Conservation (phyloP, 2,329 filamentous ascomycete species). For the Colletotrichum sp. region DNA sequence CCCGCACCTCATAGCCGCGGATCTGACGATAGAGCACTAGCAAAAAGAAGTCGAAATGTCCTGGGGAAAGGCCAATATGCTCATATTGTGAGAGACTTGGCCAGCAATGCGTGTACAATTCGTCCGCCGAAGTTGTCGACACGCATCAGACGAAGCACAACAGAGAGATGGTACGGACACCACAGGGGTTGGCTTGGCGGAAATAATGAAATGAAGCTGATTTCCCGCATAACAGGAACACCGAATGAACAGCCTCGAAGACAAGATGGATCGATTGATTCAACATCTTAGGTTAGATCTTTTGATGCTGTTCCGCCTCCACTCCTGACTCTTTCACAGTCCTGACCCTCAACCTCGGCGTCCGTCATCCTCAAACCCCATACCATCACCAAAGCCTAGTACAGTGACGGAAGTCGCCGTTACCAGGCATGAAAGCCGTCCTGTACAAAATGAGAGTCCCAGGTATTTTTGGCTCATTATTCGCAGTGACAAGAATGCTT, state of each 20-base stretch:
- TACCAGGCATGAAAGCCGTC: background rate
- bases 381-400: background rate
- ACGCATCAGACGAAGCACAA: background rate
- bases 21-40: background rate
- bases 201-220: accelerated
- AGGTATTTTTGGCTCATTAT: accelerated
- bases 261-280: constrained; percentile 7
- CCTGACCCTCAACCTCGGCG: background rate
- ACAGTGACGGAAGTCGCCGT: background rate
- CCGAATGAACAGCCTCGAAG: background rate
- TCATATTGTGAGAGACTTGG: constrained; percentile 3
- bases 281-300: background rate
- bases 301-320: accelerated
- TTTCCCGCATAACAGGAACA: background rate
- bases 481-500: accelerated
- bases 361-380: background rate
- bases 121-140: background rate
- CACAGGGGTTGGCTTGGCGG: background rate
- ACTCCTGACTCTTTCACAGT: background rate
- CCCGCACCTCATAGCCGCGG: background rate
- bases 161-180: background rate
- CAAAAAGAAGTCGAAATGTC: constrained; percentile 2
- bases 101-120: background rate
- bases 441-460: background rate
- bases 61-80: background rate